A percentile compares a stretch with the other conserved stretches of the same genome.
Evolutionary conservation across 2,329 filamentous ascomycete species (phyloP).

Genomic region (Trichoderma sp.): DNA sequence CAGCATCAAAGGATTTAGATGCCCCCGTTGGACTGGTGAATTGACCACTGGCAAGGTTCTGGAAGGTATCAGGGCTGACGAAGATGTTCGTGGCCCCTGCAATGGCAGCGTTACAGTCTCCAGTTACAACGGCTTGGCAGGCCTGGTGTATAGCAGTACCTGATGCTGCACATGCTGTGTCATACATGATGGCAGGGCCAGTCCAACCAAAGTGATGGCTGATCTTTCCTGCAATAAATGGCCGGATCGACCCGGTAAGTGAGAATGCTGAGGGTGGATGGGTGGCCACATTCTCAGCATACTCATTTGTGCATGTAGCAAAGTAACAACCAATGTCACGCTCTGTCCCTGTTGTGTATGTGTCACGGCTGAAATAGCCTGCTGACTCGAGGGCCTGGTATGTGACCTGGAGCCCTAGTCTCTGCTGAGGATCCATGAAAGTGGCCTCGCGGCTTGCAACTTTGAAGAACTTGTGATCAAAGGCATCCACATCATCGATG

Average conservation of each 20-base stretch:
- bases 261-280: slow-evolving; percentile 37
- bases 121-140: slow-evolving; percentile 29
- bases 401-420: slow-evolving; percentile 37
- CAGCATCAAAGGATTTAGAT: slow-evolving; percentile 34
- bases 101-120: slow-evolving; percentile 34
- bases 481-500: slow-evolving; percentile 25
- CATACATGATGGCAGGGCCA: slow-evolving; percentile 35
- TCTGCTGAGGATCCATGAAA: slow-evolving; percentile 41
- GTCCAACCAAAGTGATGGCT: slow-evolving; percentile 39
- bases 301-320: slow-evolving; percentile 35
- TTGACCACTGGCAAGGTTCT: slow-evolving; percentile 25
- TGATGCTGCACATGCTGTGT: slow-evolving; percentile 40
- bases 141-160: slow-evolving; percentile 36
- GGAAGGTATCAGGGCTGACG: slow-evolving; percentile 27
- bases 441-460: slow-evolving; percentile 36
- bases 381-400: slow-evolving; percentile 39
- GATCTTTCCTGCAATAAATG: slow-evolving; percentile 34
- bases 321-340: slow-evolving; percentile 37
- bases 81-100: slow-evolving; percentile 41
- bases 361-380: slow-evolving; percentile 23
- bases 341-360: not conserved
- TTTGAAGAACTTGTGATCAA: slow-evolving; percentile 42
- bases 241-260: slow-evolving; percentile 34
- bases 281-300: slow-evolving; percentile 40
- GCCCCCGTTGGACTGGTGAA: slow-evolving; percentile 32